Evolutionary conservation across 2,329 filamentous ascomycete genomes (phyloP), one percentile per base, ranked within the genome.

Genomic region (Colletotrichum gigasporum): DNA sequence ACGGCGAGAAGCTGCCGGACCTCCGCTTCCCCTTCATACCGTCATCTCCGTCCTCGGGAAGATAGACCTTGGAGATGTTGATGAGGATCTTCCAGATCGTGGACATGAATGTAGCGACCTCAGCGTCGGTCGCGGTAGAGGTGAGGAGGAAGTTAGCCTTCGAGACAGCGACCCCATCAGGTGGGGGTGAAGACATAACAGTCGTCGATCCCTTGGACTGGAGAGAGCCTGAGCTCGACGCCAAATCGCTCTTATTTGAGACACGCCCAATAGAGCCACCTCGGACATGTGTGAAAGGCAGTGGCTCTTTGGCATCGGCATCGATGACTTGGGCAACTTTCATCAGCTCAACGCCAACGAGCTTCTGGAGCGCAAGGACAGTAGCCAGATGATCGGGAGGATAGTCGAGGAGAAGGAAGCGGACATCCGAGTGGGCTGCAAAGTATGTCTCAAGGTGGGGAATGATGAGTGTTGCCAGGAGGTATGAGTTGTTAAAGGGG

Each of bases 391-490:
- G 84, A 50, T 85, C 82, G 0, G 83, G 75, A 0, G 87, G 82
- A 66, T 87, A 90, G 59, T 89, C 85, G 8, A 90, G 77, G 5
- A 90, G 73, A 1, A 90, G 79, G 60, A 89, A 84, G 9, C 83
- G 82, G 18, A 85, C 83, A 35, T 82, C 76, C 2, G 80, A 70
- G 67, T 89, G 85, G 2, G 81, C 76, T 4, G 82, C 79, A 50
- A 90, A 77, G 66, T 88, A 90, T 0, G 83, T 82, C 69, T 90
- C 87, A 2, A 90, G 78, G 64, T 89, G 85, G 1, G 87, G 85
- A 37, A 90, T 78, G 20, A 90, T 80, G 2, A 89, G 78, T 1
- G 84, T 83, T 2, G 88, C 87, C 2, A 90, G 79, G 14, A 86
- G 76, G 20, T 81, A 77, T 1, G 85, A 80, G 68, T 86, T 83